Percentiles rank a stretch among this genome's conserved stretches.
phyloP scores from a whole-genome alignment of 1,284 basidiomycete genomes.

The Cerrena zonata region DNA sequence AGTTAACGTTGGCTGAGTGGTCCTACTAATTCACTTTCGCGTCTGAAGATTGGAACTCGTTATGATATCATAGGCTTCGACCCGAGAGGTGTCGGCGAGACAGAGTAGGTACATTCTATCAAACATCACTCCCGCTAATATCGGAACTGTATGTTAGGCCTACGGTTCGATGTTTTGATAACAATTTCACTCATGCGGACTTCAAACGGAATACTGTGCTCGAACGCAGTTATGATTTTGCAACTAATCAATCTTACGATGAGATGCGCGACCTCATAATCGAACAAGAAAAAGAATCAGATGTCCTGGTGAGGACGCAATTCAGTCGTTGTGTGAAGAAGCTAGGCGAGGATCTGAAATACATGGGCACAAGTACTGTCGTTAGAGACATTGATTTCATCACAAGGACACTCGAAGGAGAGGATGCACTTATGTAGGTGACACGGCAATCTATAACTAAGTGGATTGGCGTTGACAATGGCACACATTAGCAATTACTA shows the following conservation, averaged over 20 bases:
- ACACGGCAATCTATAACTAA: background rate
- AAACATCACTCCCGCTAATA: background rate
- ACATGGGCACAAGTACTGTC: slow-evolving; percentile 5
- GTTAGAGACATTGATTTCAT: slow-evolving; percentile 31
- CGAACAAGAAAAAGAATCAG: background rate
- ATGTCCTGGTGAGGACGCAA: slow-evolving; percentile 1
- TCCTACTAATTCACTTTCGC: background rate
- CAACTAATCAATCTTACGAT: background rate
- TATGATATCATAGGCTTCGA: slow-evolving; percentile 41
- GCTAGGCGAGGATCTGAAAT: slow-evolving; percentile 4
- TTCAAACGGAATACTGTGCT: slow-evolving; percentile 6
- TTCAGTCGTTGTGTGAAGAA: background rate
- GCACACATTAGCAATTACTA: slow-evolving; percentile 22
- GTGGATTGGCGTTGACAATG: slow-evolving; percentile 12
- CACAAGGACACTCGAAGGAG: slow-evolving; percentile 33
- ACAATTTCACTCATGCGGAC: background rate
- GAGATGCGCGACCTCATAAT: background rate
- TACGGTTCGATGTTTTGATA: background rate
- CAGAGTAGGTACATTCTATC: background rate
- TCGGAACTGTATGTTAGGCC: background rate
- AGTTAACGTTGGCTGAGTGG: background rate
- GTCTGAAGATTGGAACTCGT: slow-evolving; percentile 24
- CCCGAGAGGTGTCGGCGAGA: slow-evolving; percentile 35
- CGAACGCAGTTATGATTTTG: slow-evolving; percentile 1
- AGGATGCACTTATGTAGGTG: slow-evolving; percentile 35